Evolutionary conservation across 2,329 filamentous ascomycete species (phyloP).

Genomic region (Tetracladium maxilliforme): DNA sequence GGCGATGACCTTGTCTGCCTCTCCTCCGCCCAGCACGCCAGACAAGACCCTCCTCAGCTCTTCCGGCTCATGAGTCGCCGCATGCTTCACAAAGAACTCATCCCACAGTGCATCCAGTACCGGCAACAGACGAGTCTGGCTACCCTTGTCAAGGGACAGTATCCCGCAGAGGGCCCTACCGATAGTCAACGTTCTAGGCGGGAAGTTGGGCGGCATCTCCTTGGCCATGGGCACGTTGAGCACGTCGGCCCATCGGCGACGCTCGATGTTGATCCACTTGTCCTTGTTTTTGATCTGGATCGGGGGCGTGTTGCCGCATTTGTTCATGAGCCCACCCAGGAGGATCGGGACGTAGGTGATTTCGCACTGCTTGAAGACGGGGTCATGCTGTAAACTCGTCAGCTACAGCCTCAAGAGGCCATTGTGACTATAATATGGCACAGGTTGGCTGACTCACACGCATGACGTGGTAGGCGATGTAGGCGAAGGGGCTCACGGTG

Average conservation of each 20-base stretch:
- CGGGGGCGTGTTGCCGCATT: constrained; percentile 35
- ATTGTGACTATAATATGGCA: constrained; percentile 2
- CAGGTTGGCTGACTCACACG: constrained; percentile 28
- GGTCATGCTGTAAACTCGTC: constrained; percentile 39
- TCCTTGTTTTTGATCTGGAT: constrained; percentile 45
- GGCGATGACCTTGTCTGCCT: constrained; percentile 15
- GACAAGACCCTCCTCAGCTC: constrained; percentile 19
- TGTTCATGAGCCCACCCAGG: constrained; percentile 42
- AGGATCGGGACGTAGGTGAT: constrained; percentile 43
- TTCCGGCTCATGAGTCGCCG: constrained; percentile 8
- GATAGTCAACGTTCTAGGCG: constrained; percentile 29
- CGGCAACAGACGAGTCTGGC: constrained; percentile 5
- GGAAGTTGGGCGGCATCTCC: constrained; percentile 31
- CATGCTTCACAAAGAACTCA: constrained; percentile 10
- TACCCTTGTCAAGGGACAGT: constrained; percentile 6
- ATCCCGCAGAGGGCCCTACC: constrained; percentile 37
- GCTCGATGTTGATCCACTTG: constrained; percentile 37
- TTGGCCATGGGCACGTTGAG: constrained; percentile 37
- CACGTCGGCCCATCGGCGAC: constrained; percentile 32
- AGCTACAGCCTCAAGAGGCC: too few relatives aligned
- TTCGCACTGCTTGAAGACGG: constrained; percentile 36
- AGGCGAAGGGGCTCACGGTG: constrained; percentile 43
- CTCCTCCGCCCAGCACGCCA: constrained; percentile 25
- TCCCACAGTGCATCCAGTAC: constrained; percentile 9
- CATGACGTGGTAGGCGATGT: constrained; percentile 40